Evolutionary conservation across 2,329 filamentous ascomycete genomes (phyloP), one percentile per base, ranked within the genome.

Genomic region (Cladosporium halotolerans): DNA sequence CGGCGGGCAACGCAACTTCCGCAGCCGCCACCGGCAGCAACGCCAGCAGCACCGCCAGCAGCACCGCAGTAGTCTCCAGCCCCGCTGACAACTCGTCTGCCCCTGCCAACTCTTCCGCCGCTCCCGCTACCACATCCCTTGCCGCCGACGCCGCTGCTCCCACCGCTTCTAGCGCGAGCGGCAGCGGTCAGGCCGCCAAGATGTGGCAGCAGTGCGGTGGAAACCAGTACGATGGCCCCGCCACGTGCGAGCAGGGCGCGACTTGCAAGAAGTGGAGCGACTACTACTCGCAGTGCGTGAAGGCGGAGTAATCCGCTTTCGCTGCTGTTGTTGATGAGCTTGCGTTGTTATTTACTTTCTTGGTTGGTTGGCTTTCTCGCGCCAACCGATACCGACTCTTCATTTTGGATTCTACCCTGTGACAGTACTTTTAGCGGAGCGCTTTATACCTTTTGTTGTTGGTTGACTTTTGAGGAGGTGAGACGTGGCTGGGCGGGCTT

Each of bases 151-250:
- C 48, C n/a, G 54, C 48, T 43, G 36, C 53, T 55, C 44, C 50
- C 19, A 43, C 50, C 7, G 57, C 55, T 34, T 36, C 55, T 16
- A 28, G 46, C 50, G 45, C 55, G 40, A 50, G 39, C 16, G 53
- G 60, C 61, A 31, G 61, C 55, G 16, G 59, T 61, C 40, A n/a
- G n/a, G 32, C 14, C 4, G 48, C 48, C 4, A 19, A 18, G 11
- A 28, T 44, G 9, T 73, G 58, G 53, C 58, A 50, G 9, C 66
- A 70, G 54, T 72, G 70, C 55, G 69, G 70, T 28, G 69, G 68
- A 31, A 56, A 56, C 19, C 63, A 63, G 14, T 70, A 60, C 46
- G 63, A 54, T n/a, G 69, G 68, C 41, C 54, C 64, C 18, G 68
- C 64, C 16, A 54, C 55, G 7, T 72, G 70, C 60, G 63, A 59